These are phyloP conservation scores for Penicillium samsonianum DNA, from an alignment of 495 filamentous ascomycete genomes.

Conservation along the genomic window DNA sequence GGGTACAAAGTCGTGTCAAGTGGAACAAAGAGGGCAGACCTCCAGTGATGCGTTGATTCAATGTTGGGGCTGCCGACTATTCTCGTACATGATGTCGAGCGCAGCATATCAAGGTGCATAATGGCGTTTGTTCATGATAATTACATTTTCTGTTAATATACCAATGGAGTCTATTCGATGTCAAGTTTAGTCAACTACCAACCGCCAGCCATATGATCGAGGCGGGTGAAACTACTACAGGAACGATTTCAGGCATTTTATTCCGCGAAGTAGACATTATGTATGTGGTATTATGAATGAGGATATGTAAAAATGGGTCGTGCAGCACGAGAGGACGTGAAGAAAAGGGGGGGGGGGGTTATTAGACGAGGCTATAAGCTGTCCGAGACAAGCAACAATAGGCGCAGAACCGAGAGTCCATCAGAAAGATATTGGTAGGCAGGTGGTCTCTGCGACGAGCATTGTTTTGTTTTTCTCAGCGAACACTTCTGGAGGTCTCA, in stretches of 20 bases:
- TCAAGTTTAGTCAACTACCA: not conserved
- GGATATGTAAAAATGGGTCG: not conserved
- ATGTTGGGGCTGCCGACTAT: not conserved
- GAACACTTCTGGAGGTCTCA: conserved; percentile 23
- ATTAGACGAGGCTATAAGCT: not conserved
- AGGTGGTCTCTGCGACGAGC: not conserved
- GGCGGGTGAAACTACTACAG: not conserved
- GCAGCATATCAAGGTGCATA: conserved; percentile 18
- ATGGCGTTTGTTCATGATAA: conserved; percentile 25
- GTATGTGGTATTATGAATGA: not conserved
- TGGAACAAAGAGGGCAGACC: conserved; percentile 95
- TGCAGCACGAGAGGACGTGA: not conserved
- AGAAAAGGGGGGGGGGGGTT: no score
- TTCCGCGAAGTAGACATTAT: not conserved
- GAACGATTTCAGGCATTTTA: not conserved
- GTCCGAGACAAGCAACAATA: no score
- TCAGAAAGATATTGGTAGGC: not conserved
- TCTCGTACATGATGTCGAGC: conserved; percentile 6
- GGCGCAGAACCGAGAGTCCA: no score
- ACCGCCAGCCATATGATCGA: not conserved
- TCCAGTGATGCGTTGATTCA: conserved; percentile 79
- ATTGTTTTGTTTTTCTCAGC: not conserved
- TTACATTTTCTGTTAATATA: conserved; percentile 27
- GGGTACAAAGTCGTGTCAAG: conserved; percentile 84
- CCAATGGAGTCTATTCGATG: conserved; percentile 20